phyloP scores from a whole-genome alignment of 345 rosid genomes.

The Eucalyptus sp. region DNA sequence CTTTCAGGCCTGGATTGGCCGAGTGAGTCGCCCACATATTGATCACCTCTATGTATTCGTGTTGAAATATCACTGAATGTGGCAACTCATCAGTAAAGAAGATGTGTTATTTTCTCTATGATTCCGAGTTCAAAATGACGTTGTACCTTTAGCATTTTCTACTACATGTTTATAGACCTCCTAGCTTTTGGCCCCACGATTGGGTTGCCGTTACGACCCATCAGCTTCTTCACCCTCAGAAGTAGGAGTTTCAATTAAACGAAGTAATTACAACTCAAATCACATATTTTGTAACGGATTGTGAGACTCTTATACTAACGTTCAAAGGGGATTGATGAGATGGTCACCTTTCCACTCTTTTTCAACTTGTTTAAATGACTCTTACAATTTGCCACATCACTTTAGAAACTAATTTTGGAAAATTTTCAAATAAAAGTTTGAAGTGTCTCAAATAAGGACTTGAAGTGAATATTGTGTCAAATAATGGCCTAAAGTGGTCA shows the following conservation, averaged over 20 bases:
- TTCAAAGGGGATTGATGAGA: not conserved
- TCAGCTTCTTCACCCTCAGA: rapidly evolving
- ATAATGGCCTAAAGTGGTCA: no score
- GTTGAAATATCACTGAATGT: not conserved
- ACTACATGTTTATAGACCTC: not conserved
- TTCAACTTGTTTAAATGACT: not conserved
- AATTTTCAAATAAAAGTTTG: no score
- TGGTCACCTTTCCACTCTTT: not conserved
- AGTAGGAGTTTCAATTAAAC: not conserved
- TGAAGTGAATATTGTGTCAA: no score
- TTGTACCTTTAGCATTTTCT: not conserved
- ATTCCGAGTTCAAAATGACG: not conserved
- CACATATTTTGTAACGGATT: rapidly evolving
- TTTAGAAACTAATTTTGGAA: no score
- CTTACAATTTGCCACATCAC: no score
- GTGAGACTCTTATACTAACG: not conserved
- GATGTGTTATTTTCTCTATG: not conserved
- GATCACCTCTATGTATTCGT: not conserved
- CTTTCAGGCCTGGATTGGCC: not conserved
- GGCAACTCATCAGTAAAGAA: not conserved
- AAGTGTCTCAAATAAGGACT: no score
- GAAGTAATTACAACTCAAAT: rapidly evolving
- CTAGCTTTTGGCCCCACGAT: not conserved
- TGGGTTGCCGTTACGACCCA: not conserved
- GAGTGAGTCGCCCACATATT: not conserved